phyloP scores from a whole-genome alignment of 1,139 yeast species.

The Candida tropicalis region DNA sequence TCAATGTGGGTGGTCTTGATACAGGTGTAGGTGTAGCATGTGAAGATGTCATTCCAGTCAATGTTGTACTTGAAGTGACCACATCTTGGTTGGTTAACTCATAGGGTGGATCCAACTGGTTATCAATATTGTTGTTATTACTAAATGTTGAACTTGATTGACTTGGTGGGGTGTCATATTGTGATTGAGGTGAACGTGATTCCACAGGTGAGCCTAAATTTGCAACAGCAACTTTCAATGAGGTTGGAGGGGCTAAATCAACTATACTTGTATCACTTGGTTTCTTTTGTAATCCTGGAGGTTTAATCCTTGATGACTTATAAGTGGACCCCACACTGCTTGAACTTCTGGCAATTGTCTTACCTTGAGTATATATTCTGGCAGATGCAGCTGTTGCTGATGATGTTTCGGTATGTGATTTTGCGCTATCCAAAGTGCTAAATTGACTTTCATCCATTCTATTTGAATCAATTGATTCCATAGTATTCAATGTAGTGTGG shows the following conservation, averaged over 20 bases:
- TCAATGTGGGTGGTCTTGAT: constrained; percentile 7
- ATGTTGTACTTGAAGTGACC: constrained; percentile 13
- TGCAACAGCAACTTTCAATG: constrained; percentile 22
- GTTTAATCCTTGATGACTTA: constrained; percentile 17
- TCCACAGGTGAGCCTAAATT: constrained; percentile 7
- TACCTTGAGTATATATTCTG: constrained; percentile 6
- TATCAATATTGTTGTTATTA: constrained; percentile 1
- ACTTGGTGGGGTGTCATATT: constrained; percentile 14
- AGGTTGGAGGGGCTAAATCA: constrained; percentile 12
- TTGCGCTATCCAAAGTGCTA: constrained; percentile 3
- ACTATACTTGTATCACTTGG: background rate
- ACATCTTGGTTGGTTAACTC: constrained; percentile 13
- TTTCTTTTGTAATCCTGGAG: constrained; percentile 18
- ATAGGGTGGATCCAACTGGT: constrained; percentile 15
- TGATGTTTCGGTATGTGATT: constrained; percentile 2
- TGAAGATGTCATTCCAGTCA: background rate
- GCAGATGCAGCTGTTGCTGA: constrained; percentile 1
- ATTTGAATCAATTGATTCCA: constrained; percentile 11
- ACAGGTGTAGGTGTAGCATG: background rate
- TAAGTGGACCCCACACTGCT: constrained; percentile 18
- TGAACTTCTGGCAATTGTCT: constrained; percentile 12
- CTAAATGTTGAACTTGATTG: constrained; percentile 19
- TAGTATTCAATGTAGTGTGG: constrained; percentile 4
- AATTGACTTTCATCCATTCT: constrained; percentile 9
- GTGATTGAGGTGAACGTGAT: constrained; percentile 1